These are phyloP conservation scores for Coleophoma crateriformis DNA, from an alignment of 2,329 filamentous ascomycete genomes.

Conservation along the genomic window DNA sequence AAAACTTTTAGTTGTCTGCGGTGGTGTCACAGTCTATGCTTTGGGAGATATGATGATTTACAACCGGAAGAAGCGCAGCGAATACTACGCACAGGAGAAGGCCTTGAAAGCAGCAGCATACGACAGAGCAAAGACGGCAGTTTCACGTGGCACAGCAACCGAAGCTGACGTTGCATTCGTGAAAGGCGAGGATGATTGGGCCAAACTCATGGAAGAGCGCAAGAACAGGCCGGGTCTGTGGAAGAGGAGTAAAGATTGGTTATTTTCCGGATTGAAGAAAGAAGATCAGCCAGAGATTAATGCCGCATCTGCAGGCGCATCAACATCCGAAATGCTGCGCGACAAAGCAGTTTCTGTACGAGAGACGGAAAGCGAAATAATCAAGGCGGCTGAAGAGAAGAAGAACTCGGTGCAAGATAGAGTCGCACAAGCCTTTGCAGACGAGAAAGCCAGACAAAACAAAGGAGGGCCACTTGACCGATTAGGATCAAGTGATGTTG, in stretches of 20 bases:
- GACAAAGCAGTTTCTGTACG: conserved; percentile 16
- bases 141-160: conserved; percentile 35
- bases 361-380: conserved; percentile 17
- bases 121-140: conserved; percentile 35
- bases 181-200: conserved; percentile 50
- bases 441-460: conserved; percentile 23
- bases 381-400: conserved; percentile 22
- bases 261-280: conserved; percentile 28
- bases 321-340: conserved; percentile 16
- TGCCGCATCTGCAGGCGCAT: conserved; percentile 15
- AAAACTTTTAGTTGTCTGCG: conserved; percentile 43
- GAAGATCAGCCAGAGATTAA: conserved; percentile 21
- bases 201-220: conserved; percentile 14
- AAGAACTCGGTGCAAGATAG: conserved; percentile 16
- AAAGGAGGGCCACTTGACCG: conserved; percentile 22
- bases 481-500: conserved; percentile 15
- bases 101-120: conserved; percentile 38
- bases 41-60: conserved; percentile 62
- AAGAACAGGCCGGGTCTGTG: conserved; percentile 23
- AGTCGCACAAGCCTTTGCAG: conserved; percentile 20
- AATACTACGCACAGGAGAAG: conserved; percentile 50
- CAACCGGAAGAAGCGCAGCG: conserved; percentile 57
- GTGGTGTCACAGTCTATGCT: conserved; percentile 57
- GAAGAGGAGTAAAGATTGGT: conserved; percentile 19
- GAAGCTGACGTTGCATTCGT: conserved; percentile 46